phyloP scores from a whole-genome alignment of 495 filamentous ascomycete genomes.

The Cairneyella variabilis region DNA sequence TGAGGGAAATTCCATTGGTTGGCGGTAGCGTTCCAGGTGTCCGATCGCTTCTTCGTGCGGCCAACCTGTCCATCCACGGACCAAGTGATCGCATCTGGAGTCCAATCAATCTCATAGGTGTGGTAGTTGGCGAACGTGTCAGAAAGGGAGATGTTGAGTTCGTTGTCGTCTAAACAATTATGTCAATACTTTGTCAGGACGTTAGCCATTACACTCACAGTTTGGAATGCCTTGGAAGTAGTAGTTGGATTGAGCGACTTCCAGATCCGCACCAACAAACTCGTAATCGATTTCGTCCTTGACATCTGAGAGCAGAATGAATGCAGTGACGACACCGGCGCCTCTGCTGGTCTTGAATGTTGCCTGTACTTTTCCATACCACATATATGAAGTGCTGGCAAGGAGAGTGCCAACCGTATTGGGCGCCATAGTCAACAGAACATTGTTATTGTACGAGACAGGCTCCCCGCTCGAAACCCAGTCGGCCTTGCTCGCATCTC shows the following conservation, averaged over 20 bases:
- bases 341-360: slow-evolving; percentile 83
- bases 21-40: slow-evolving; percentile 80
- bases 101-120: slow-evolving; percentile 92
- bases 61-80: slow-evolving; percentile 71
- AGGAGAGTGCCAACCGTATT: slow-evolving; percentile 83
- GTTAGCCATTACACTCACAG: slow-evolving; percentile 69
- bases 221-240: slow-evolving; percentile 93
- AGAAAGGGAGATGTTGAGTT: slow-evolving; percentile 59
- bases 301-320: slow-evolving; percentile 89
- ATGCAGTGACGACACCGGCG: slow-evolving; percentile 86
- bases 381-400: slow-evolving; percentile 84
- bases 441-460: slow-evolving; percentile 52
- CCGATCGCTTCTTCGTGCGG: slow-evolving; percentile 66
- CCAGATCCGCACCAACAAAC: slow-evolving; percentile 78
- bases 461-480: slow-evolving; percentile 86
- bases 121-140: slow-evolving; percentile 80
- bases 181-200: too few relatives aligned
- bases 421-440: slow-evolving; percentile 83
- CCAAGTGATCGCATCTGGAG: slow-evolving; percentile 81
- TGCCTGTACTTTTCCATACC: slow-evolving; percentile 92
- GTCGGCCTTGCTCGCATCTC: slow-evolving; percentile 70
- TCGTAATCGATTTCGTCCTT: slow-evolving; percentile 99
- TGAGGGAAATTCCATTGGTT: slow-evolving; percentile 88
- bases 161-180: slow-evolving; percentile 62
- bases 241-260: slow-evolving; percentile 84